These are phyloP conservation scores for Lolium multiflorum DNA, from an alignment of 176 grass and related monocot genomes.

Conservation along the genomic window DNA sequence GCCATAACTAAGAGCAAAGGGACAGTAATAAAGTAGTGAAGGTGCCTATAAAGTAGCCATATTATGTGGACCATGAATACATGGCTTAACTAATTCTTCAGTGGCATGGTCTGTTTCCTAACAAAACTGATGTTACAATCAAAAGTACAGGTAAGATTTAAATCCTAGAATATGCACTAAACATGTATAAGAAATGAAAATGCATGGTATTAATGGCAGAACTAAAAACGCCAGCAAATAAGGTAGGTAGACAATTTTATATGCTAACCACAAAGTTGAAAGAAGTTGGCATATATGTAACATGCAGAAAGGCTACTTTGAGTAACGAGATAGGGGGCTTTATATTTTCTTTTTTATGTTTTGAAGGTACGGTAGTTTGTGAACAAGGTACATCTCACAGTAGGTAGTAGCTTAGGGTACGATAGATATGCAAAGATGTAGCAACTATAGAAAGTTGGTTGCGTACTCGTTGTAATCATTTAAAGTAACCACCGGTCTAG, in stretches of 20 bases:
- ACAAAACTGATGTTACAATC: slow-evolving; percentile 29
- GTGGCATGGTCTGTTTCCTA: background rate
- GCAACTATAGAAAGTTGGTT: slow-evolving; percentile 15
- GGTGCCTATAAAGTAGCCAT: slow-evolving; percentile 15
- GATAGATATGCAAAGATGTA: slow-evolving; percentile 31
- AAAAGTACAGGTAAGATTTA: background rate
- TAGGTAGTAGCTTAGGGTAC: slow-evolving; percentile 17
- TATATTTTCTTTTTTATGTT: background rate
- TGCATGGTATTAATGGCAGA: slow-evolving; percentile 4
- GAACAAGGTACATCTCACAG: background rate
- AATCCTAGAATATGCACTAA: background rate
- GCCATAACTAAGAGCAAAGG: slow-evolving; percentile 6
- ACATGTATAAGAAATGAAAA: background rate
- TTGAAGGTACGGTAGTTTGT: slow-evolving; percentile 17
- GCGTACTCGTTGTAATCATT: slow-evolving; percentile 68
- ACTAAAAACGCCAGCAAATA: slow-evolving; percentile 7
- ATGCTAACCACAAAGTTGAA: background rate
- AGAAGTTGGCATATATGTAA: background rate
- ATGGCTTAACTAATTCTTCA: slow-evolving; percentile 5
- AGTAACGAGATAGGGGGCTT: background rate
- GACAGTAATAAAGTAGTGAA: slow-evolving; percentile 16
- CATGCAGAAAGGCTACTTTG: background rate
- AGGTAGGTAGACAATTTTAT: slow-evolving; percentile 19
- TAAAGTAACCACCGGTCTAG: slow-evolving; percentile 56
- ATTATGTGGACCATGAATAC: background rate